A percentile compares a stretch with the other conserved stretches of the same genome.
These are phyloP conservation scores for Amanita rimosa DNA, from an alignment of 768 basidiomycete genomes.

Conservation along the genomic window DNA sequence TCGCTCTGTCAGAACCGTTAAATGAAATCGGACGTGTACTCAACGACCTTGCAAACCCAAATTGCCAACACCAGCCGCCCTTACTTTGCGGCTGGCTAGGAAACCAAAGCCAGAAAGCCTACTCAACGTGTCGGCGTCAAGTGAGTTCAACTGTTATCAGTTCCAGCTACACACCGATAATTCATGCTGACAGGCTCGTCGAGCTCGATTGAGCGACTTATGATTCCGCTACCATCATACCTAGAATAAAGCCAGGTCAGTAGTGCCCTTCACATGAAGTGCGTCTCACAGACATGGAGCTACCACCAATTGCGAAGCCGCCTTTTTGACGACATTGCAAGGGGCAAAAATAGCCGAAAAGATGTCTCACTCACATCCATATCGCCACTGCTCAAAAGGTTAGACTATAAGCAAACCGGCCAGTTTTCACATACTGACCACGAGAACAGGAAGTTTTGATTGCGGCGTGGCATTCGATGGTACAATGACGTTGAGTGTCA, in stretches of 20 bases:
- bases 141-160: slow-evolving; percentile 15
- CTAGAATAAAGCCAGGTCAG: slow-evolving; percentile 8
- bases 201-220: slow-evolving; percentile 26
- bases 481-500: slow-evolving; percentile 31
- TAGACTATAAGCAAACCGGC: not conserved
- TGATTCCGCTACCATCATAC: slow-evolving; percentile 27
- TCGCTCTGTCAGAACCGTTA: slow-evolving; percentile 25
- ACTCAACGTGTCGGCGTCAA: slow-evolving; percentile 21
- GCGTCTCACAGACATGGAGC: slow-evolving; percentile 22
- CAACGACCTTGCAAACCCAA: slow-evolving; percentile 60
- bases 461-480: slow-evolving; percentile 20
- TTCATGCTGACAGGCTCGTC: slow-evolving; percentile 33
- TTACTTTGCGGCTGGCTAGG: slow-evolving; percentile 38
- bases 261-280: slow-evolving; percentile 16
- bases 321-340: slow-evolving; percentile 11
- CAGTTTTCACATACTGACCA: slow-evolving; percentile 15
- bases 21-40: slow-evolving; percentile 12
- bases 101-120: slow-evolving; percentile 42
- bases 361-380: slow-evolving; percentile 13
- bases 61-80: slow-evolving; percentile 42
- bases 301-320: slow-evolving; percentile 17
- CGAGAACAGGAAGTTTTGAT: slow-evolving; percentile 29
- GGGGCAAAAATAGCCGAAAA: not conserved
- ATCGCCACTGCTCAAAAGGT: slow-evolving; percentile 21
- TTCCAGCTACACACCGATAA: slow-evolving; percentile 17